phyloP scores from a whole-genome alignment of 805 yeast genomes.

The Candida stauntonica region DNA sequence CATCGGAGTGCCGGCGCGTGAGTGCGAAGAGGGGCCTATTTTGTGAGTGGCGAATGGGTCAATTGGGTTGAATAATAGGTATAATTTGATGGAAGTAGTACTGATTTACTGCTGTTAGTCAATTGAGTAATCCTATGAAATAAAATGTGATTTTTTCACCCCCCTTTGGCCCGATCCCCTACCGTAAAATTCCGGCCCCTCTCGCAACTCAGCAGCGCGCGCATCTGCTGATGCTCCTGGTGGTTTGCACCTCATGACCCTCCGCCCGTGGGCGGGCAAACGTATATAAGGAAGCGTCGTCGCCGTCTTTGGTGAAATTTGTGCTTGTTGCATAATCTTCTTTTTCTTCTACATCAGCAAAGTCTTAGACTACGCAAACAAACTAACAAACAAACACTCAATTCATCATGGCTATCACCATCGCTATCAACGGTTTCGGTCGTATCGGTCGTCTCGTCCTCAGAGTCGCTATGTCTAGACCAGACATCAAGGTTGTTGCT shows the following conservation, averaged over 20 bases:
- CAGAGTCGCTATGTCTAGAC: conserved; percentile 62
- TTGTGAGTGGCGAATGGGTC: neutral
- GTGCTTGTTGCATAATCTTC: neutral
- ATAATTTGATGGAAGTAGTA: neutral
- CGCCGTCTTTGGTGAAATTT: neutral
- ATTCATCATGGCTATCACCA: conserved; percentile 22
- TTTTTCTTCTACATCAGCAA: conserved; percentile 2
- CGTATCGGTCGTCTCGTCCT: conserved; percentile 89
- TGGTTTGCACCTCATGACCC: conserved; percentile 13
- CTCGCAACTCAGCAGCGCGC: neutral
- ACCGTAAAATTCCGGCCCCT: neutral
- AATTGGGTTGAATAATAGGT: neutral
- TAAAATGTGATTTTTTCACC: neutral
- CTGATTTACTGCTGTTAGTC: neutral
- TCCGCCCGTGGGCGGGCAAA: conserved; percentile 1
- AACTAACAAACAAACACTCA: neutral
- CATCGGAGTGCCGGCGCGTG: conserved; percentile 1
- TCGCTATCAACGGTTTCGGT: conserved; percentile 95
- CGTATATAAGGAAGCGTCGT: conserved; percentile 2
- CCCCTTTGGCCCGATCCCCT: neutral
- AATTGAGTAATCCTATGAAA: neutral
- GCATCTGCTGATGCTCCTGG: conserved; percentile 13
- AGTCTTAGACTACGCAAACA: neutral
- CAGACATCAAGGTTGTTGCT: conserved; percentile 68
- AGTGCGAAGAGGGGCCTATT: neutral